Conservation (phyloP, 768 basidiomycete genomes). For the Rubroboletus satanas region DNA sequence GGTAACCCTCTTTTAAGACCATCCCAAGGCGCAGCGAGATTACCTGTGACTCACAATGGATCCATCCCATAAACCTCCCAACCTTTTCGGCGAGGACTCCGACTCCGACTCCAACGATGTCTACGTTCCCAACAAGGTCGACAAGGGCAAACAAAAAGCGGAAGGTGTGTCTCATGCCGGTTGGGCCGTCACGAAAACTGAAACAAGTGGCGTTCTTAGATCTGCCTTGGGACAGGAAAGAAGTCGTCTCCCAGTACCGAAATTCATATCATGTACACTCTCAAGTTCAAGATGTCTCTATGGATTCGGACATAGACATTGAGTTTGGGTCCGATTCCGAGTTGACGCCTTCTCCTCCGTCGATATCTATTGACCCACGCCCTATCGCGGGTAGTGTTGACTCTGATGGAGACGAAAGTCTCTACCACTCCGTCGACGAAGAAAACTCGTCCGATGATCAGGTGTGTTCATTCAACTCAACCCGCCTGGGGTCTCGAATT, state of each 20-base stretch:
- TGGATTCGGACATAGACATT: constrained; percentile 1
- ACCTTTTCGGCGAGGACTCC: constrained; percentile 1
- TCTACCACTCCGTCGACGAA: constrained; percentile 15
- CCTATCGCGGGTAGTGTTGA: neutral
- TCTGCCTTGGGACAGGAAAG: neutral
- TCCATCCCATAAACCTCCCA: constrained; percentile 5
- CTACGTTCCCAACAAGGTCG: constrained; percentile 3
- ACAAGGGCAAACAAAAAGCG: constrained; percentile 22
- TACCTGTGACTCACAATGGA: constrained; percentile 9
- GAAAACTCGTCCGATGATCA: constrained; percentile 1
- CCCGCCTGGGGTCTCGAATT: neutral
- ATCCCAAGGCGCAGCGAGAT: neutral
- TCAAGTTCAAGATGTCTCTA: neutral
- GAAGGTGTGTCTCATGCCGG: constrained; percentile 6
- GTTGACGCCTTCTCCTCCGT: constrained; percentile 1
- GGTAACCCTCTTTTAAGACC: constrained; percentile 9
- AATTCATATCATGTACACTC: neutral
- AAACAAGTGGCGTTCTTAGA: constrained; percentile 3
- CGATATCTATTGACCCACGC: neutral
- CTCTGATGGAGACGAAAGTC: constrained; percentile 11
- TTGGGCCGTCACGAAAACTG: neutral
- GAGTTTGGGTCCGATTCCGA: neutral
- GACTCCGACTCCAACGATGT: neutral
- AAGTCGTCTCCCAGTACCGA: neutral
- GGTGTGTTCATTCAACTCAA: constrained; percentile 5